Conservation (phyloP, 2,329 filamentous ascomycete genomes). For the Pseudovirgaria hyperparasitica region DNA sequence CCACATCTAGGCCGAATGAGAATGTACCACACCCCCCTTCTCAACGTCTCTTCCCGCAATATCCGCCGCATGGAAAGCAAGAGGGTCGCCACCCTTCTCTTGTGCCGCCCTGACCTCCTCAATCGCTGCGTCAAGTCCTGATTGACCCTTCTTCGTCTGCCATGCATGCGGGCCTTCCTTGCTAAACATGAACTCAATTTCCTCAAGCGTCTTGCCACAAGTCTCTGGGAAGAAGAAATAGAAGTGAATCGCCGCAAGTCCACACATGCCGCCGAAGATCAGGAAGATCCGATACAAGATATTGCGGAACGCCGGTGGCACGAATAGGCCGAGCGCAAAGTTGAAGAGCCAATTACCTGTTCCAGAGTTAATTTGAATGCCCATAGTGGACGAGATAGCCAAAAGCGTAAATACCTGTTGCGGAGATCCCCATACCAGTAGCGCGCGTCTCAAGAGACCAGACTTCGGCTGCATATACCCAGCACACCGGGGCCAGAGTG, state of each 20-base stretch:
- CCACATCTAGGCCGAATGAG: too few species aligned
- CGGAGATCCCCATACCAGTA: slow-evolving; percentile 45
- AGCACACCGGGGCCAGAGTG: slow-evolving; percentile 50
- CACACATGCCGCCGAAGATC: slow-evolving; percentile 35
- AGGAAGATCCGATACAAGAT: slow-evolving; percentile 44
- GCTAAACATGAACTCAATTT: slow-evolving; percentile 21
- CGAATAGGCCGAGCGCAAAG: slow-evolving; percentile 46
- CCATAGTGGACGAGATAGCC: background rate
- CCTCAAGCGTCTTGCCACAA: slow-evolving; percentile 24
- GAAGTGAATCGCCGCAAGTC: slow-evolving; percentile 32
- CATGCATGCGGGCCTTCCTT: slow-evolving; percentile 20
- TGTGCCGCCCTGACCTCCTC: slow-evolving; percentile 13
- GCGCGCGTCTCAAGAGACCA: slow-evolving; percentile 50
- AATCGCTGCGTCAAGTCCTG: slow-evolving; percentile 16
- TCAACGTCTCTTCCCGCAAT: too few species aligned
- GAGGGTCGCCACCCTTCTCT: slow-evolving; percentile 13
- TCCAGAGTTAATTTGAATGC: background rate
- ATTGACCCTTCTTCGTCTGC: slow-evolving; percentile 23
- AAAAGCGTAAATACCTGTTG: slow-evolving; percentile 38
- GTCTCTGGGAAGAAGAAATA: slow-evolving; percentile 33
- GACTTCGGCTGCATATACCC: slow-evolving; percentile 54
- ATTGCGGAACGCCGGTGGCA: slow-evolving; percentile 45
- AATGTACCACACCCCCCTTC: too few species aligned
- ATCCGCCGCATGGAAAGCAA: too few species aligned
- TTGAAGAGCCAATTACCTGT: slow-evolving; percentile 39